phyloP scores from a whole-genome alignment of 2,329 filamentous ascomycete species.

The Pseudocercospora fijiensis region DNA sequence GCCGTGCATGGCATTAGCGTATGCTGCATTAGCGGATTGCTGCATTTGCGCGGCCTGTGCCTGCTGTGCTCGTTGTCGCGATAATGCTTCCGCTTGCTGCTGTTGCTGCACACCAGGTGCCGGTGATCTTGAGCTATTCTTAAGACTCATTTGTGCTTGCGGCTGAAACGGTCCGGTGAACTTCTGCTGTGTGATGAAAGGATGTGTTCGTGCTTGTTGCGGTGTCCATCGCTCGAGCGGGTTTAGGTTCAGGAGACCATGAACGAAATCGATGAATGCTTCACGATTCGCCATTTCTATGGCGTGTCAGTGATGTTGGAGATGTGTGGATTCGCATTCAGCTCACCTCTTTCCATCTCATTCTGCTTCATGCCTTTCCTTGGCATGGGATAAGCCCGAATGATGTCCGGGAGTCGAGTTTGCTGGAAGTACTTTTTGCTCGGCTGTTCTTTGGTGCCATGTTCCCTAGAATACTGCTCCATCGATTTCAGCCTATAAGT shows the following conservation, averaged over 20 bases:
- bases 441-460: slow-evolving; percentile 94
- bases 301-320: slow-evolving; percentile 22
- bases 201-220: slow-evolving; percentile 93
- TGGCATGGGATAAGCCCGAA: slow-evolving; percentile 96
- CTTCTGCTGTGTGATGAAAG: slow-evolving; percentile 98
- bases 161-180: slow-evolving; percentile 95
- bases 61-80: slow-evolving; percentile 77
- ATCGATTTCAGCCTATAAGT: slow-evolving; percentile 93
- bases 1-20: slow-evolving; percentile 33
- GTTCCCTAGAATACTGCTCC: slow-evolving; percentile 96
- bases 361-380: slow-evolving; percentile 98
- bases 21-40: slow-evolving; percentile 45
- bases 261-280: slow-evolving; percentile 97
- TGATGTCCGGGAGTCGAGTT: slow-evolving; percentile 91
- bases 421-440: slow-evolving; percentile 99
- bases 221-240: slow-evolving; percentile 96
- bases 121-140: slow-evolving; percentile 82
- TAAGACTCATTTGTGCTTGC: slow-evolving; percentile 94
- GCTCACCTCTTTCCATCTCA: slow-evolving; percentile 89
- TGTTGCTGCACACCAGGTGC: slow-evolving; percentile 94
- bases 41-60: slow-evolving; percentile 46
- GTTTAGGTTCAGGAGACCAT: slow-evolving; percentile 89
- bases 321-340: neutral
- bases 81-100: slow-evolving; percentile 88
- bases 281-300: slow-evolving; percentile 97